phyloP scores from a whole-genome alignment of 176 grass and related monocot species.

The Leersia perrieri region DNA sequence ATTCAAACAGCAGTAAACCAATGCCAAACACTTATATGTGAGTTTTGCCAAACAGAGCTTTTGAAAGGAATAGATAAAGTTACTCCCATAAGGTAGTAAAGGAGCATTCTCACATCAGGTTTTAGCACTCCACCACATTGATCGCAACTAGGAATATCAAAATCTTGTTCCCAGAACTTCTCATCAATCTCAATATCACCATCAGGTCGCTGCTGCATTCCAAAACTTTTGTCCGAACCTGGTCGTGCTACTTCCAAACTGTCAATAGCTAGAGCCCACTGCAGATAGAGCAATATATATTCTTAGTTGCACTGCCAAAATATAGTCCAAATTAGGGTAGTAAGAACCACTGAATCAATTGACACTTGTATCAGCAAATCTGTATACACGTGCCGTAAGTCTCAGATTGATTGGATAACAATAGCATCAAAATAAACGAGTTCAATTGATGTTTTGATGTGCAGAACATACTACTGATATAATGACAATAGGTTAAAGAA shows the following conservation, averaged over 20 bases:
- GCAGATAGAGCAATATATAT: conserved; percentile 17
- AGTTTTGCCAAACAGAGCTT: no score
- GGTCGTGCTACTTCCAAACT: conserved; percentile 58
- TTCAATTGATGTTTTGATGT: no score
- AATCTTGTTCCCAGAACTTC: conserved; percentile 97
- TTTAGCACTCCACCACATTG: conserved; percentile 85
- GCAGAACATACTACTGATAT: not conserved
- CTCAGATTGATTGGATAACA: not conserved
- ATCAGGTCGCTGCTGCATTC: conserved; percentile 90
- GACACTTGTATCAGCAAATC: not conserved
- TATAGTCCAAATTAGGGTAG: not conserved
- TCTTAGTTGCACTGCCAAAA: conserved; percentile 9
- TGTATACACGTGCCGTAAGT: not conserved
- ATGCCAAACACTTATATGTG: not conserved
- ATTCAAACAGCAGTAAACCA: not conserved
- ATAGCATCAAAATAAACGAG: not conserved
- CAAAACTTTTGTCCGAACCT: conserved; percentile 75
- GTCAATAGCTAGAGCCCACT: conserved; percentile 93
- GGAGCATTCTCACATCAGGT: conserved; percentile 65
- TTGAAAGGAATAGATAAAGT: not conserved
- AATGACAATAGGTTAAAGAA: conserved; percentile 8
- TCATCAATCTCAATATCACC: conserved; percentile 96
- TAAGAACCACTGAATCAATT: not conserved
- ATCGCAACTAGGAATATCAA: conserved; percentile 79
- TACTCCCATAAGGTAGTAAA: not conserved